Evolutionary conservation across 257 asterid species (phyloP).

Genomic region (Leptodermis oblonga): DNA sequence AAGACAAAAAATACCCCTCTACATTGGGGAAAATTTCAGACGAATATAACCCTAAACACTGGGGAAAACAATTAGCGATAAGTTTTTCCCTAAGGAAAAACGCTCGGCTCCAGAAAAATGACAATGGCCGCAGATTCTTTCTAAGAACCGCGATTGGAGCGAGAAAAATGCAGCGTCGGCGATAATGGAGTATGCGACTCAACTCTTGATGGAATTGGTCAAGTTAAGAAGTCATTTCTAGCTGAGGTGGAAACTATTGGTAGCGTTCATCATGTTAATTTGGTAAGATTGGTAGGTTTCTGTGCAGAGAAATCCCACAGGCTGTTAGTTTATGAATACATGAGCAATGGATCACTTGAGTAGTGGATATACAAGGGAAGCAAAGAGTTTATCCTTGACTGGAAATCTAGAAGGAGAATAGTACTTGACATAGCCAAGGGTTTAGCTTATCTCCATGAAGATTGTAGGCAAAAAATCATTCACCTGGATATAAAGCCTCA

Average conservation of each 20-base stretch:
- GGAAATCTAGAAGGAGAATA: slow-evolving; percentile 17
- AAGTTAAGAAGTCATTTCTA: slow-evolving; percentile 14
- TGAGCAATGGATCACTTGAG: slow-evolving; percentile 31
- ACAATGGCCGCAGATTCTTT: too few relatives aligned
- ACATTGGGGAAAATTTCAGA: too few relatives aligned
- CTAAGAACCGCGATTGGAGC: too few relatives aligned
- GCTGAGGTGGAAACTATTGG: slow-evolving; percentile 29
- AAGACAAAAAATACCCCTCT: too few relatives aligned
- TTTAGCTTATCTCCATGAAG: slow-evolving; percentile 32
- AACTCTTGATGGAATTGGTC: slow-evolving; percentile 11
- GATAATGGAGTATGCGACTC: too few relatives aligned
- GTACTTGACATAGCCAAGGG: slow-evolving; percentile 20
- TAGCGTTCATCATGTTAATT: slow-evolving; percentile 25
- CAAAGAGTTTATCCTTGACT: slow-evolving; percentile 7
- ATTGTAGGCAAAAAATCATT: slow-evolving; percentile 23
- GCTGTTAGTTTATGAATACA: slow-evolving; percentile 23
- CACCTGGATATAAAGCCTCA: slow-evolving; percentile 32
- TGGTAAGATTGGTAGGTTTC: slow-evolving; percentile 26
- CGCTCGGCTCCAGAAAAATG: too few relatives aligned
- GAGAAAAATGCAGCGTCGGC: too few relatives aligned
- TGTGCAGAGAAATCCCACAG: slow-evolving; percentile 22
- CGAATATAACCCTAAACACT: too few relatives aligned
- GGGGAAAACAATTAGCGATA: too few relatives aligned
- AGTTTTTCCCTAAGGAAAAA: too few relatives aligned
- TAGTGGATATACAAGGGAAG: slow-evolving; percentile 19